Percentiles rank a stretch among this genome's conserved stretches.
Conservation (phyloP, 1,284 basidiomycete species). For the Boletus subluridellus region DNA sequence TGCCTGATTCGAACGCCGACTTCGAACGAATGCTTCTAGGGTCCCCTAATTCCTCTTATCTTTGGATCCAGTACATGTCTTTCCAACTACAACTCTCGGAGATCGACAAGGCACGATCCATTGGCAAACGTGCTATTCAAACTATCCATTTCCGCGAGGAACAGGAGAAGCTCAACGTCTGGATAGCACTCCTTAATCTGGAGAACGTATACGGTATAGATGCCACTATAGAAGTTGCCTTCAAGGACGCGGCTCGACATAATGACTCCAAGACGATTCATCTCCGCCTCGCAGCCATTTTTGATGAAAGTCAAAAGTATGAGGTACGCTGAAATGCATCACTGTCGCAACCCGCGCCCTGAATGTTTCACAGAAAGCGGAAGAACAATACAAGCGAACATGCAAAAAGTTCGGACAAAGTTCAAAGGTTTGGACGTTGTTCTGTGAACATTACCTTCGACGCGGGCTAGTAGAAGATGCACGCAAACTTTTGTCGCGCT, state of each 20-base stretch:
- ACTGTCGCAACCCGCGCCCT: neutral
- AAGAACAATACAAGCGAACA: conserved; percentile 80
- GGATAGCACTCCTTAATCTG: conserved; percentile 94
- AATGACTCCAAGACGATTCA: conserved; percentile 93
- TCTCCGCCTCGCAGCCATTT: conserved; percentile 79
- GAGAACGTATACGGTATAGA: conserved; percentile 93
- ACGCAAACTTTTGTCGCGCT: conserved; percentile 83
- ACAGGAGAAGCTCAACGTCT: conserved; percentile 94
- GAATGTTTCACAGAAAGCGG: conserved; percentile 60
- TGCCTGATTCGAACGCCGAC: conserved; percentile 89
- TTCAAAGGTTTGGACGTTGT: conserved; percentile 90
- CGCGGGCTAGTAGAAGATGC: conserved; percentile 75
- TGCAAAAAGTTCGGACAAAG: conserved; percentile 92
- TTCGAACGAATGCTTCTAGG: conserved; percentile 92
- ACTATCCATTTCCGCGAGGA: conserved; percentile 96
- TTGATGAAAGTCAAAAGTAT: conserved; percentile 78
- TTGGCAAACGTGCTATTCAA: conserved; percentile 80
- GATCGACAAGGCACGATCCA: conserved; percentile 88
- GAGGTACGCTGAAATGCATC: conserved; percentile 50
- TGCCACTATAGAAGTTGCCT: conserved; percentile 71
- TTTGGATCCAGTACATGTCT: conserved; percentile 99
- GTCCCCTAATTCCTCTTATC: conserved; percentile 96
- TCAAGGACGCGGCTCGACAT: conserved; percentile 86
- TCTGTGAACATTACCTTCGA: conserved; percentile 77
- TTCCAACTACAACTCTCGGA: conserved; percentile 96